Base-by-base conservation (phyloP, 176 grass and related monocot species). In the Hyparrhenia diplandra region DNA sequence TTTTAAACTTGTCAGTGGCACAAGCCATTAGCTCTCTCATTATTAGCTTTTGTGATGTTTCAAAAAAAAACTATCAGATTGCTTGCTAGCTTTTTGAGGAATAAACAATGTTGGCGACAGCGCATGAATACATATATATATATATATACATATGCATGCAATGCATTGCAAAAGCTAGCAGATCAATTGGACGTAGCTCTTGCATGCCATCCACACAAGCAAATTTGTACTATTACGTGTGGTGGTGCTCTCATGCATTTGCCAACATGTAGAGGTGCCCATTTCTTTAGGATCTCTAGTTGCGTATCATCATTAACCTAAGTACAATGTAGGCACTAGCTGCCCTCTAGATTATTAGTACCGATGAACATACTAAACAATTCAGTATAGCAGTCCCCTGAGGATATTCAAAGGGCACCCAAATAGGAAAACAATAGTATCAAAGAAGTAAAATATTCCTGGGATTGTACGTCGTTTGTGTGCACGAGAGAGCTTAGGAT, bases 41-140 rank as follows among this genome's bases (percentile, higher is more conserved):
- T 24, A 58, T 11, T 58, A 24, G 52, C 54, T 24, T 21, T 58
- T 55, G 51, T 55, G n/a, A 55, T 55, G 8, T 54, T n/a, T 55
- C 18, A 21, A 9, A n/a, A 55, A n/a, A 52, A 18, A 49, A n/a
- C n/a, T n/a, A n/a, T n/a, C n/a, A n/a, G n/a, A n/a, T n/a, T n/a
- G n/a, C n/a, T 35, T 21, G 46, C 51, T 29, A 69, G 63, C 78
- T 70, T 87, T 82, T 76, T 71, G 29, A 31, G 39, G 27, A 17
- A 18, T 32, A 32, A 32, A 43, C 74, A 78, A 68, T 70, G 63
- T 62, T 46, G 52, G 11, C 27, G 59, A 73, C 47, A 80, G 76
- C 14, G 18, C 47, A 46, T 49, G 55, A n/a, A 76, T n/a, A n/a
- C n/a, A n/a, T n/a, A n/a, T n/a, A n/a, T n/a, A n/a, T n/a, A n/a